Percentiles rank a stretch among this genome's conserved stretches.
Evolutionary conservation across 1,284 basidiomycete genomes (phyloP).

Genomic region (Ceratobasidium sp.): DNA sequence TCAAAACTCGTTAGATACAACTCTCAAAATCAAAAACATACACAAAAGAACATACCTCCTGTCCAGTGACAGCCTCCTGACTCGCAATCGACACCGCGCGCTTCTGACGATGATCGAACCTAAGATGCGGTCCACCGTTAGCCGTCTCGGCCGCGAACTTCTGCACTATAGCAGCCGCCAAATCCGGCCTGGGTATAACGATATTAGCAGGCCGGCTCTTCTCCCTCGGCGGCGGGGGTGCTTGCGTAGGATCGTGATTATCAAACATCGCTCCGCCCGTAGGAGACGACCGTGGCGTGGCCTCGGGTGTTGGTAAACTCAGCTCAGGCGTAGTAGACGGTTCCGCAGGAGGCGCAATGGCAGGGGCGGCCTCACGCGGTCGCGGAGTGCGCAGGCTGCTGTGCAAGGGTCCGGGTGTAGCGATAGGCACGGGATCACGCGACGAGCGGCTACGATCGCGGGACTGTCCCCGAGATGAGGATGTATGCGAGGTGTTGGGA

Average conservation of each 20-base stretch:
- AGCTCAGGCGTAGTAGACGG: conserved; percentile 8
- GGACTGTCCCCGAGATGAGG: conserved; percentile 8
- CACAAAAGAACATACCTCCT: conserved; percentile 12
- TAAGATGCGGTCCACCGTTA: not conserved
- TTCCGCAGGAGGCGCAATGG: not conserved
- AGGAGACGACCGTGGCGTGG: conserved; percentile 31
- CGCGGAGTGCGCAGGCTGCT: conserved; percentile 19
- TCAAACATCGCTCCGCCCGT: conserved; percentile 27
- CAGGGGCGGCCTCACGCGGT: conserved; percentile 4
- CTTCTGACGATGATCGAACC: conserved; percentile 35
- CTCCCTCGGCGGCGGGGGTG: not conserved
- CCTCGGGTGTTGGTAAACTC: conserved; percentile 32
- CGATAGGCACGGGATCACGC: not conserved
- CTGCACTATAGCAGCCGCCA: not conserved
- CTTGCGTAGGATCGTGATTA: not conserved
- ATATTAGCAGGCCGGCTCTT: conserved; percentile 7
- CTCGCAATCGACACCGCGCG: conserved; percentile 38
- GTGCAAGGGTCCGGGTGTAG: not conserved
- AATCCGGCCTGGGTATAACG: conserved; percentile 8
- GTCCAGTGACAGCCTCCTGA: conserved; percentile 36
- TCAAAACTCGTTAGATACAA: not conserved
- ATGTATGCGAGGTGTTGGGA: not conserved
- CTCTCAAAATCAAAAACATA: not conserved
- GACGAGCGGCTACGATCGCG: conserved; percentile 17
- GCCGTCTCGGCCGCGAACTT: not conserved